Evolutionary conservation across 179 eudicot genomes (phyloP).

Genomic region (Beta lomatogona): DNA sequence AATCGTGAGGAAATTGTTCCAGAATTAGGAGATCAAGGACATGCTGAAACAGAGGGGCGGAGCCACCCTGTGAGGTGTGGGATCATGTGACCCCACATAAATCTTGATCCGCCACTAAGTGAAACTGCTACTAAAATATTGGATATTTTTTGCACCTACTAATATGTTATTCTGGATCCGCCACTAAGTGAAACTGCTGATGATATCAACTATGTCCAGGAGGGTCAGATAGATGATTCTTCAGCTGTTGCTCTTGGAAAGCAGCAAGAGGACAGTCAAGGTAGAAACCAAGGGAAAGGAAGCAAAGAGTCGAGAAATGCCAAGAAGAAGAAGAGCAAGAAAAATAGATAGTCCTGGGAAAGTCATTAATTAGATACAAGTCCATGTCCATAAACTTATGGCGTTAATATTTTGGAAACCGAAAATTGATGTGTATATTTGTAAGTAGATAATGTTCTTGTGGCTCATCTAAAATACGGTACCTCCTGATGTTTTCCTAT

Average conservation of each 20-base stretch:
- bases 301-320: constrained; percentile 21
- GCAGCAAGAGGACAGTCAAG: constrained; percentile 16
- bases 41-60: no score
- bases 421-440: no score
- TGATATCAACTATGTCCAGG: constrained; percentile 10
- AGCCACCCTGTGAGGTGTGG: no score
- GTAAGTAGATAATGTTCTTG: no score
- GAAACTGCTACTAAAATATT: no score
- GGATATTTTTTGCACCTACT: no score
- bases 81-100: no score
- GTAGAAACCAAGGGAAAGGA: constrained; percentile 26
- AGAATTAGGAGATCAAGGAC: neutral
- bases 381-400: no score
- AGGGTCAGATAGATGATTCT: constrained; percentile 1
- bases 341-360: neutral
- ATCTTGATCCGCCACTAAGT: no score
- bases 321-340: constrained; percentile 20
- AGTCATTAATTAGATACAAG: neutral
- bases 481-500: no score
- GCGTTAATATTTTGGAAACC: neutral
- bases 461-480: no score
- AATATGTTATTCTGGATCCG: no score
- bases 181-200: neutral
- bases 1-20: neutral
- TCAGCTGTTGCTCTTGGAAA: constrained; percentile 8